phyloP scores from a whole-genome alignment of 164 flowering plant genomes.

The Stephania yunnanensis region DNA sequence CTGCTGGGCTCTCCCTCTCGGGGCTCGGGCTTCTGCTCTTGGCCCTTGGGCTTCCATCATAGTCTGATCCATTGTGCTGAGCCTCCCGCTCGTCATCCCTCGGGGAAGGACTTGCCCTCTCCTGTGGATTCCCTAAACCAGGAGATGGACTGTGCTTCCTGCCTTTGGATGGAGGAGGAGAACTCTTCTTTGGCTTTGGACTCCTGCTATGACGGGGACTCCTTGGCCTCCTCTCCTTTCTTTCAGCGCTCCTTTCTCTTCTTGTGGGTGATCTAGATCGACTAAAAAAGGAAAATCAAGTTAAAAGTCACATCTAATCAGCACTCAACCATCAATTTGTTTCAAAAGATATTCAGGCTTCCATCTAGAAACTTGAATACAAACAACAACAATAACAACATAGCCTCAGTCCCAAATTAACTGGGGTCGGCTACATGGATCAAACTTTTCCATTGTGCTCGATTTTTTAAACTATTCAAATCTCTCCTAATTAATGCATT shows the following conservation, averaged over 20 bases:
- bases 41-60: conserved; percentile 47
- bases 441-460: no score
- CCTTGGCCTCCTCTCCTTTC: conserved; percentile 45
- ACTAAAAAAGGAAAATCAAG: conserved; percentile 25
- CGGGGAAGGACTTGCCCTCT: conserved; percentile 40
- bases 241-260: conserved; percentile 40
- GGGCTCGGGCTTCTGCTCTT: conserved; percentile 47
- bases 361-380: neutral
- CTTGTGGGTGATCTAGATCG: conserved; percentile 63
- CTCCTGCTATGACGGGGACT: conserved; percentile 50
- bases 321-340: neutral
- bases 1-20: conserved; percentile 21
- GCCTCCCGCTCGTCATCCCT: conserved; percentile 23
- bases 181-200: conserved; percentile 39
- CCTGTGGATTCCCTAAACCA: conserved; percentile 38
- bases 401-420: no score
- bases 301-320: neutral
- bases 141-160: conserved; percentile 58
- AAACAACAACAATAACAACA: no score
- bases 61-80: conserved; percentile 42
- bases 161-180: conserved; percentile 50
- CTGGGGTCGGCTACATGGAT: no score
- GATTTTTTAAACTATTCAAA: no score
- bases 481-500: no score
- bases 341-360: neutral